Base-by-base conservation (phyloP, 1,139 yeast species). In the Kluyveromyces marxianus region DNA sequence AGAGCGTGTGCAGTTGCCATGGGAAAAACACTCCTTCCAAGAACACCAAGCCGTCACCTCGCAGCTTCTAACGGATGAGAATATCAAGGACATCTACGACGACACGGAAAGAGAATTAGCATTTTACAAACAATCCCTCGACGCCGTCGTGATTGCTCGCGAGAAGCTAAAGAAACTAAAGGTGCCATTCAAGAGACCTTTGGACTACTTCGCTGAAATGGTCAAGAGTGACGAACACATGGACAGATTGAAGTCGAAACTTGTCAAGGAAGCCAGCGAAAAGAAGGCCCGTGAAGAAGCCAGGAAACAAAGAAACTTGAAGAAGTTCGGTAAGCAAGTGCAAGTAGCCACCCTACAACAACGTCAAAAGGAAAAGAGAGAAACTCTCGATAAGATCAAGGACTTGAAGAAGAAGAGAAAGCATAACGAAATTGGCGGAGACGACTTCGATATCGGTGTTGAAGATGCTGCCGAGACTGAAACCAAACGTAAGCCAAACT, bases 131-230 rank as follows among this genome's bases (percentile, higher is more conserved):
- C 98, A 94, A 70, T 95, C 95, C 14, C 76, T 92, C 50, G 84
- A 79, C 44, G 96, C 97, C 4, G 95, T 84, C 33, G 69, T 75
- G 49, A 77, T 75, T 58, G 96, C 88, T 34, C 82, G 92, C 62
- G 69, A 75, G 44, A 76, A 77, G 42, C 73, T 90, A 44, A 60
- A 71, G 43, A 79, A 78, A 63, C 74, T 82, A 56, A 82, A 83
- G 61, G 81, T 89, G 26, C 92, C 97, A 48, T 92, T 92, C 66
- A 75, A 95, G 35, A 80, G 99, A 66, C 99, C 99, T 29, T 71
- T 79, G 59, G 99, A 92, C 66, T 92, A 87, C 67, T 92, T 92
- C 69, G 99, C 99, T 7, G 99, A 92, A 69, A 92, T 92, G 99
- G 87, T 89, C 52, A 92, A 92, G 72, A 83, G 90, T 50, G 99